phyloP scores from a whole-genome alignment of 805 yeast species.

The Teunomyces atbi region DNA sequence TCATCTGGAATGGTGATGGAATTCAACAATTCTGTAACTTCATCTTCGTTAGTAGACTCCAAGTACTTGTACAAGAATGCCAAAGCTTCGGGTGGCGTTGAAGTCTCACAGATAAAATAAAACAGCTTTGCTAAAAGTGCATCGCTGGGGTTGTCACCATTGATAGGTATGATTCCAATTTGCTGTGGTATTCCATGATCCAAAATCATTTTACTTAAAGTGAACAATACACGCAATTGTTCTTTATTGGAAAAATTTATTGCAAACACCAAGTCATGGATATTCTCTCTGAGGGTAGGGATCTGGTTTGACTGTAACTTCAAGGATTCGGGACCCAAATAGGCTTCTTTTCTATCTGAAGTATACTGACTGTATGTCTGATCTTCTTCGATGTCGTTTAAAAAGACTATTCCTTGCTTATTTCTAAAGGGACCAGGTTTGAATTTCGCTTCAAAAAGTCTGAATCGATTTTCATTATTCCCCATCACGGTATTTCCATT shows the following conservation, averaged over 20 bases:
- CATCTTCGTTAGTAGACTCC: conserved; percentile 25
- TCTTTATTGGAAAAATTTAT: conserved; percentile 55
- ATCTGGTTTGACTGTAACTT: conserved; percentile 51
- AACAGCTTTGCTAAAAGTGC: conserved; percentile 28
- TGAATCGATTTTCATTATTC: conserved; percentile 33
- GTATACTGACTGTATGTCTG: conserved; percentile 47
- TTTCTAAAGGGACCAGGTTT: conserved; percentile 9
- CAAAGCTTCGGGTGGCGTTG: conserved; percentile 33
- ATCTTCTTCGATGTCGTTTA: conserved; percentile 77
- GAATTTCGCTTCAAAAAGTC: conserved; percentile 26
- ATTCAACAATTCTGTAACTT: conserved; percentile 20
- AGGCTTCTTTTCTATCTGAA: conserved; percentile 41
- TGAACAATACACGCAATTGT: conserved; percentile 50
- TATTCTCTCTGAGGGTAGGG: conserved; percentile 69
- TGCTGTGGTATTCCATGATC: conserved; percentile 69
- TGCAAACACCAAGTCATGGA: conserved; percentile 71
- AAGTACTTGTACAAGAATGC: conserved; percentile 39
- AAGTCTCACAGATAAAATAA: conserved; percentile 31
- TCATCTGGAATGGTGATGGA: conserved; percentile 17
- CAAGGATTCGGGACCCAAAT: conserved; percentile 26
- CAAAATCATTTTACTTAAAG: conserved; percentile 50
- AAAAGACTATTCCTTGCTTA: conserved; percentile 53
- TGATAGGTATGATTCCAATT: conserved; percentile 76
- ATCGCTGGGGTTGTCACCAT: conserved; percentile 27
- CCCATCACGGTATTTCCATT: conserved; percentile 32